A percentile compares a stretch with the other conserved stretches of the same genome.
Evolutionary conservation across 768 basidiomycete species (phyloP).

Genomic region (Boletus pseudopeckii): DNA sequence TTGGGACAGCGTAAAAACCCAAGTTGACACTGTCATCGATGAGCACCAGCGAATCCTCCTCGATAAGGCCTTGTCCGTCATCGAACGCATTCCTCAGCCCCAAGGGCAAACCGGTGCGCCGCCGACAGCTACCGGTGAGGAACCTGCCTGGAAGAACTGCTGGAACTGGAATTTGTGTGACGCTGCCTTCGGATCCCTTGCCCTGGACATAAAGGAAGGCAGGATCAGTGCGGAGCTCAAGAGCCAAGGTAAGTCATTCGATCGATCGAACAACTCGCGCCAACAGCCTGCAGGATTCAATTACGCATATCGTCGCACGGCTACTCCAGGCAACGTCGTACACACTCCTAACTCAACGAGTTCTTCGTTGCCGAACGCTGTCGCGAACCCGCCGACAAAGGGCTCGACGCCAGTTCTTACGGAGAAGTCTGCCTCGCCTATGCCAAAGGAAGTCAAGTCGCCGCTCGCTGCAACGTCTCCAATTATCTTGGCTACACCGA

Average conservation of each 20-base stretch:
- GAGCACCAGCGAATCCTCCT: constrained; percentile 84
- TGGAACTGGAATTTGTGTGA: constrained; percentile 99
- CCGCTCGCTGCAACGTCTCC: constrained; percentile 36
- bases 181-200: constrained; percentile 85
- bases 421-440: constrained; percentile 36
- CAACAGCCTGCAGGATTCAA: constrained; percentile 70
- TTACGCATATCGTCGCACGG: constrained; percentile 85
- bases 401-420: constrained; percentile 32
- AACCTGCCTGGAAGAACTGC: constrained; percentile 96
- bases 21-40: constrained; percentile 90
- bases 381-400: constrained; percentile 33
- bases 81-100: constrained; percentile 70
- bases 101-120: constrained; percentile 38
- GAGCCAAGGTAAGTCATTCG: constrained; percentile 69
- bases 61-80: constrained; percentile 83
- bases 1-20: constrained; percentile 91
- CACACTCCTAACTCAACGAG: constrained; percentile 59
- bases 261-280: not conserved
- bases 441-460: constrained; percentile 33
- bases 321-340: constrained; percentile 47
- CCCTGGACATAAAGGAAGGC: constrained; percentile 89
- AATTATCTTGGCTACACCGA: constrained; percentile 28
- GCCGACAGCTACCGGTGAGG: constrained; percentile 63
- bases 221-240: constrained; percentile 89
- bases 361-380: constrained; percentile 45